Evolutionary conservation across 2,329 filamentous ascomycete species (phyloP), one percentile per base, ranked within the genome.

Genomic region (Pestalotiopsis sp.): DNA sequence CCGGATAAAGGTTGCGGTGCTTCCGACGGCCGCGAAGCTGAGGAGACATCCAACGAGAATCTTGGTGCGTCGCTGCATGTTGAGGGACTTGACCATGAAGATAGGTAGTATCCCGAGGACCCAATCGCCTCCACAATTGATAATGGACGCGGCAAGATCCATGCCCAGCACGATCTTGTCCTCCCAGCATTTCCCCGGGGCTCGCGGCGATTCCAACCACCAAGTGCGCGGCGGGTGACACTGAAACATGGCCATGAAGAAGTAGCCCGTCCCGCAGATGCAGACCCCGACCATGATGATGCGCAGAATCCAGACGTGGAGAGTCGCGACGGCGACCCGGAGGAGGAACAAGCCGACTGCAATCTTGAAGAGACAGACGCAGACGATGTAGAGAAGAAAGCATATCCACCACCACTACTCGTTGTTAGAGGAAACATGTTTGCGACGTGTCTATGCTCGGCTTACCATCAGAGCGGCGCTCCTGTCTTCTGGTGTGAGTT

Each of bases 361-460:
- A 5, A 68, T 52, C 41, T 68, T 68, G 25, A 68, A 63, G 1
- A 64, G 23, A 61, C 63, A 66, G 14, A 63, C 63, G n/a, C 31
- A 36, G 11, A 68, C 25, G 12, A 66, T 57, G 20, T 68, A 68
- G n/a, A 59, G n/a, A n/a, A 62, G 41, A 7, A 14, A 60, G 39
- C 62, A 41, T 11, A 68, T 25, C 17, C 23, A 68, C 67, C 67
- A 68, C 67, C 63, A 68, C 67, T 68, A 38, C 3, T 20, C 3
- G 1, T 5, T 20, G n/a, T 62, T 14, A 62, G 59, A 14, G 2
- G 13, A 2, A 4, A 62, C 17, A 14, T 7, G 25, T 49, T 6
- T 68, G 20, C 31, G 9, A 58, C 31, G 27, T 12, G 13, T 58
- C 4, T 7, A 3, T 56, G 25, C 1, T 11, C 2, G 13, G 31